Evolutionary conservation across 495 filamentous ascomycete species (phyloP), one percentile per base, ranked within the genome.

Genomic region (Viridothelium virens): DNA sequence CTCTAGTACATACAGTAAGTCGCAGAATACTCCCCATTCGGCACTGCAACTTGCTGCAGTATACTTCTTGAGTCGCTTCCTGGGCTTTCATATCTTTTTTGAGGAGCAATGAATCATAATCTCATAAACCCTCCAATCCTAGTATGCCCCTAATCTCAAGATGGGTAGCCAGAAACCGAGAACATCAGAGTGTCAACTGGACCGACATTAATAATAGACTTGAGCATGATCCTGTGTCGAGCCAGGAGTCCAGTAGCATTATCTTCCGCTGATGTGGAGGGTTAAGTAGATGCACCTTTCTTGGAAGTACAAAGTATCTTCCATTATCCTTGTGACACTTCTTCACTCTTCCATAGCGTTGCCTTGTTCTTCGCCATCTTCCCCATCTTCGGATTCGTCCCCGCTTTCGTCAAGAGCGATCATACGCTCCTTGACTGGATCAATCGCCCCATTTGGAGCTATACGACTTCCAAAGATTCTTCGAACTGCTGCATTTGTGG

Each of bases 401-500:
- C 81, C 79, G 16, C 88, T 84, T 67, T 82, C 79, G 38, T 86
- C 83, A 14, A 94, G 76, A 2, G 87, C 88, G 12, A 96, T 83
- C 47, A 90, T 79, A 59, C 87, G 85, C 77, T 98, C 94, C 78
- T 88, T 82, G 14, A 87, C 84, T 41, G 87, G 85, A 11, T 84
- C 83, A 18, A 77, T 69, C 46, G 75, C 74, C 11, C 36, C 63
- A 33, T 65, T 65, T 61, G 81, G 79, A 56, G 80, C 80, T 66
- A 96, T 80, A 64, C 88, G 85, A 63, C 83, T 84, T 12, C 87
- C 91, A 78, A 99, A 99, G 9, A 87, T 86, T 65, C 88, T 82
- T 65, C 94, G 85, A n/a, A 99, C 92, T 16, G 90, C 90, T 2
- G 81, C 84, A 77, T 97, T 97, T 10, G 95, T 97, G 69, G 89